A percentile compares a stretch with the other conserved stretches of the same genome.
These are phyloP conservation scores for Prunus campanulata DNA, from an alignment of 306 rosid genomes.

Conservation along the genomic window DNA sequence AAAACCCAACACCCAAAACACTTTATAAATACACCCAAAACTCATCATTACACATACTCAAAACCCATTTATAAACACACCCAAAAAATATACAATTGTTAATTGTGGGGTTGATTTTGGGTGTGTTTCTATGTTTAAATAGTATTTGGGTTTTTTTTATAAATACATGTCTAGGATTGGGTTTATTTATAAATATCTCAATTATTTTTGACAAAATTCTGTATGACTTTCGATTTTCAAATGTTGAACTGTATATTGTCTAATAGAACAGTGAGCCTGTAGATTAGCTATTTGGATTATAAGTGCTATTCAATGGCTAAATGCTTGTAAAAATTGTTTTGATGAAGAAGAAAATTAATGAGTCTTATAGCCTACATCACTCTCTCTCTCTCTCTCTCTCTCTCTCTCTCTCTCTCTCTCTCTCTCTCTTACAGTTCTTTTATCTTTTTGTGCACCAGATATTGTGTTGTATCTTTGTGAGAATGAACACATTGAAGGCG, in stretches of 20 bases:
- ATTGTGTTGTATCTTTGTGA: constrained; percentile 92
- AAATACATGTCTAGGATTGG: no score
- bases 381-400: not conserved
- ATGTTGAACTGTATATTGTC: not conserved
- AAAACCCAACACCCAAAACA: no score
- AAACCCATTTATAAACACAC: no score
- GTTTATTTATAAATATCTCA: not conserved
- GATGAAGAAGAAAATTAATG: not conserved
- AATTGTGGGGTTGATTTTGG: no score
- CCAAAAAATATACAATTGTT: no score
- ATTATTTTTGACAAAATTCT: not conserved
- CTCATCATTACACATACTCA: no score
- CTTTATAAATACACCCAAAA: no score
- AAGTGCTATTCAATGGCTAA: not conserved
- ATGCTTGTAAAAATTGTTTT: not conserved
- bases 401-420: not conserved
- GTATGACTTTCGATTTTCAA: not conserved
- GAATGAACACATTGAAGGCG: constrained; percentile 94
- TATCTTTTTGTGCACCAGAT: constrained; percentile 46
- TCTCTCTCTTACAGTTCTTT: not conserved
- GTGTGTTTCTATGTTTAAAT: no score
- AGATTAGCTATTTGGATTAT: not conserved
- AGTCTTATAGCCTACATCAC: constrained; percentile 4
- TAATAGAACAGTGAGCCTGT: not conserved
- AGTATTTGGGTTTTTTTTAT: no score